Conservation (phyloP, 208 protist genomes). For the Polymyxa betae region DNA sequence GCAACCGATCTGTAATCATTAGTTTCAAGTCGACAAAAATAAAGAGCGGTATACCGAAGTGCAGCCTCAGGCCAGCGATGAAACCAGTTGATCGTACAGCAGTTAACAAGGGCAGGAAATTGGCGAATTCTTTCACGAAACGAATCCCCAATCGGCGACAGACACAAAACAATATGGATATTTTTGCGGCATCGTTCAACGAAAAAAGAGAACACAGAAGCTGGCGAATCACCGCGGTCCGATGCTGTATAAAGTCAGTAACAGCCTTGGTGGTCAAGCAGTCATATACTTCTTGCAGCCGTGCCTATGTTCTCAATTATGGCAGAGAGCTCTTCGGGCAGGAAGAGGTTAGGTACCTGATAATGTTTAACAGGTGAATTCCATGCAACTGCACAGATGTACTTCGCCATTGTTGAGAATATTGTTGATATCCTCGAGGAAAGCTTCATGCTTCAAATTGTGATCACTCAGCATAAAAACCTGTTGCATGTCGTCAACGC, state of each 20-base stretch:
- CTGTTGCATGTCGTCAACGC: constrained; percentile 86
- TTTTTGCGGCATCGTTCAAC: constrained; percentile 86
- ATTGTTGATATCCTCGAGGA: constrained; percentile 98
- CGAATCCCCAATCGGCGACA: constrained; percentile 91
- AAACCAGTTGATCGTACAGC: constrained; percentile 99
- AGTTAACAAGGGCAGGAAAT: constrained; percentile 97
- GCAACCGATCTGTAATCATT: constrained; percentile 22
- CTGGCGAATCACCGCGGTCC: constrained; percentile 84
- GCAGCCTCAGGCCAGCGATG: constrained; percentile 82
- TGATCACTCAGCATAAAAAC: constrained; percentile 96
- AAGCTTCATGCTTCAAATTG: constrained; percentile 92
- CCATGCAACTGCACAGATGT: background rate
- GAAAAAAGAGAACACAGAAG: constrained; percentile 87
- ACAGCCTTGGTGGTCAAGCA: background rate
- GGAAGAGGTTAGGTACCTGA: constrained; percentile 89
- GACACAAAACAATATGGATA: constrained; percentile 93
- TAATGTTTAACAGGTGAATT: background rate
- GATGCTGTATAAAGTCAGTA: background rate
- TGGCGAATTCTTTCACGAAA: constrained; percentile 92
- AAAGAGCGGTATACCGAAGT: constrained; percentile 60
- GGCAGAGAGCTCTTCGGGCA: constrained; percentile 86
- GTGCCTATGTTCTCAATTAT: constrained; percentile 73
- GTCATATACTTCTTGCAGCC: background rate
- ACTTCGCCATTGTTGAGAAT: constrained; percentile 96
- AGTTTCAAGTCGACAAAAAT: background rate